Evolutionary conservation across 192 early-diverging fungal species (phyloP).

Genomic region (Jimgerdemannia lactiflua): DNA sequence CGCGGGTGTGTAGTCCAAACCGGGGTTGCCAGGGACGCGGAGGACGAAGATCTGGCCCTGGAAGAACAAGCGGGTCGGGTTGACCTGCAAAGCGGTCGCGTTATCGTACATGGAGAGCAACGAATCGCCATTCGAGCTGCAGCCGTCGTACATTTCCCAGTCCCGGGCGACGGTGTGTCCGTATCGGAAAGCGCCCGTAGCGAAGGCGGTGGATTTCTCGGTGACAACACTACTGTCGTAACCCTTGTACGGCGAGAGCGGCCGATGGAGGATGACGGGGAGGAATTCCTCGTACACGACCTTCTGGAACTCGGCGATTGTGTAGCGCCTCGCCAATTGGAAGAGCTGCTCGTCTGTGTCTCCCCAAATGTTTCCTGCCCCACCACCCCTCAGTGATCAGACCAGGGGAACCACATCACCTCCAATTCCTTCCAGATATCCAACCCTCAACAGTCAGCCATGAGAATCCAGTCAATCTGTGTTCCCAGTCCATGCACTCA

Average conservation of each 20-base stretch:
- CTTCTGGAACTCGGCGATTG: constrained; percentile 9
- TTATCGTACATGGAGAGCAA: not conserved
- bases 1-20: no score
- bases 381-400: no score
- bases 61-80: not conserved
- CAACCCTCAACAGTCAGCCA: no score
- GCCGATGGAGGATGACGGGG: not conserved
- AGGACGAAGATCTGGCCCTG: not conserved
- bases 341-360: constrained; percentile 11
- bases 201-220: constrained; percentile 1
- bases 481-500: no score
- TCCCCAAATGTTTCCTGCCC: no score
- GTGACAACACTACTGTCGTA: constrained; percentile 5
- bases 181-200: not conserved
- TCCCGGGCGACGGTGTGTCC: constrained; percentile 6
- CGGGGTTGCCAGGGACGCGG: not conserved
- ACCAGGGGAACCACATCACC: no score
- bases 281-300: constrained; percentile 9
- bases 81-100: not conserved
- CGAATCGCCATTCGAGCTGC: constrained; percentile 1
- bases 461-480: no score
- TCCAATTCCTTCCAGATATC: no score
- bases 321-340: constrained; percentile 5
- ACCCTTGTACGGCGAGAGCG: constrained; percentile 5
- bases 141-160: constrained; percentile 7